Percentiles rank a stretch among this genome's conserved stretches.
phyloP scores from a whole-genome alignment of 2,329 filamentous ascomycete genomes.

The Lizonia empirigonia region DNA sequence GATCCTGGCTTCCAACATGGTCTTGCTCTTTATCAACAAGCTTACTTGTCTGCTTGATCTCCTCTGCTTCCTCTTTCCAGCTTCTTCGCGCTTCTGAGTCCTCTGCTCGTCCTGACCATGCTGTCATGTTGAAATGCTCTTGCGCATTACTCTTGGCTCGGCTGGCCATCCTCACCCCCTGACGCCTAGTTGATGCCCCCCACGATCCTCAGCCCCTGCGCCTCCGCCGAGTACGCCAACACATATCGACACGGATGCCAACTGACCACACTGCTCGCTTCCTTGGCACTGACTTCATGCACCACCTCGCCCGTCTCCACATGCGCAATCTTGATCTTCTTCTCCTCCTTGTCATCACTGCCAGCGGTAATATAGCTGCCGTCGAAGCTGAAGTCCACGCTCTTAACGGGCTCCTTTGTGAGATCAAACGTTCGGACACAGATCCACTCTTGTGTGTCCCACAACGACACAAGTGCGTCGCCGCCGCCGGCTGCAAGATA shows the following conservation, averaged over 20 bases:
- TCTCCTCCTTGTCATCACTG: constrained; percentile 75
- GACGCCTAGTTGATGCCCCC: constrained; percentile 48
- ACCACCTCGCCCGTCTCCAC: constrained; percentile 76
- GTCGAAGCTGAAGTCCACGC: constrained; percentile 78
- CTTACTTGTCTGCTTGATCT: background rate
- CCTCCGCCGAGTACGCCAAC: constrained; percentile 72
- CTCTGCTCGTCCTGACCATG: background rate
- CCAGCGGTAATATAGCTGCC: constrained; percentile 76
- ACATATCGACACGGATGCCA: constrained; percentile 79
- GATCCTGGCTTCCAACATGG: background rate
- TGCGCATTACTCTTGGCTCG: background rate
- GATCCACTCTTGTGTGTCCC: constrained; percentile 79
- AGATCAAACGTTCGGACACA: constrained; percentile 73
- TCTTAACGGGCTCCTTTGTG: constrained; percentile 72
- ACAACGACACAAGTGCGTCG: constrained; percentile 76
- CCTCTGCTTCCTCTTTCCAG: background rate
- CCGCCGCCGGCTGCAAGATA: constrained; percentile 77
- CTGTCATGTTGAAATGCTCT: background rate
- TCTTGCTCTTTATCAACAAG: background rate
- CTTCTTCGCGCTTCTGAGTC: background rate
- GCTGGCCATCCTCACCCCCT: no score
- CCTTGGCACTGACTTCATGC: constrained; percentile 71
- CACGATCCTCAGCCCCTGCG: constrained; percentile 69
- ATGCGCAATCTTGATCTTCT: constrained; percentile 72
- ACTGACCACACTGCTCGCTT: constrained; percentile 68